A percentile compares a stretch with the other conserved stretches of the same genome.
phyloP scores from a whole-genome alignment of 2,329 filamentous ascomycete species.

The Aspergillus sp. region DNA sequence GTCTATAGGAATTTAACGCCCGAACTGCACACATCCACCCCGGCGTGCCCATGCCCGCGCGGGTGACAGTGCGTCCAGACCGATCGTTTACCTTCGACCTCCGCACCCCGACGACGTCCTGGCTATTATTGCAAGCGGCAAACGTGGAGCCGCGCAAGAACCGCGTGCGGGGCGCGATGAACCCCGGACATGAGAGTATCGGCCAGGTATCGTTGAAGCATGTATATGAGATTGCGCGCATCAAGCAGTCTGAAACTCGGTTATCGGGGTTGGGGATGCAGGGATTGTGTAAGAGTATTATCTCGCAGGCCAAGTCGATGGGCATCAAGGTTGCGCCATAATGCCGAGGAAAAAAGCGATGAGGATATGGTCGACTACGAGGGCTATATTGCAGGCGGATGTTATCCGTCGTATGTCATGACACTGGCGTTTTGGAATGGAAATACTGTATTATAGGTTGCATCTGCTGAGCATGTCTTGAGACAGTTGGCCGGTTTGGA shows the following conservation, averaged over 20 bases:
- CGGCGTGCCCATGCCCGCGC: slow-evolving; percentile 81
- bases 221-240: slow-evolving; percentile 93
- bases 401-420: slow-evolving; percentile 3
- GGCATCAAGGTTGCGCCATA: slow-evolving; percentile 63
- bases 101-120: slow-evolving; percentile 89
- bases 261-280: slow-evolving; percentile 63
- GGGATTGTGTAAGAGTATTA: slow-evolving; percentile 64
- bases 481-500: background rate
- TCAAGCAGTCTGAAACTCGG: slow-evolving; percentile 74
- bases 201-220: slow-evolving; percentile 89
- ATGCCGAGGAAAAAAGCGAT: background rate
- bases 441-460: slow-evolving; percentile 1
- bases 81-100: slow-evolving; percentile 89
- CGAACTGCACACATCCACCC: slow-evolving; percentile 73
- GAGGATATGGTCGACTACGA: too few species aligned
- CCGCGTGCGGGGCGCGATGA: slow-evolving; percentile 64
- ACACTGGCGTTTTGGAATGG: slow-evolving; percentile 2
- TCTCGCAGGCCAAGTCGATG: slow-evolving; percentile 66
- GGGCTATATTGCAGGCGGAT: slow-evolving; percentile 1
- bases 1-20: slow-evolving; percentile 83
- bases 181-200: slow-evolving; percentile 67
- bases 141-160: slow-evolving; percentile 64
- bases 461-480: background rate
- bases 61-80: slow-evolving; percentile 86
- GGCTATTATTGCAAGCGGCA: slow-evolving; percentile 76